These are phyloP conservation scores for Hygrocybe punicea DNA, from an alignment of 768 basidiomycete species.

Conservation along the genomic window DNA sequence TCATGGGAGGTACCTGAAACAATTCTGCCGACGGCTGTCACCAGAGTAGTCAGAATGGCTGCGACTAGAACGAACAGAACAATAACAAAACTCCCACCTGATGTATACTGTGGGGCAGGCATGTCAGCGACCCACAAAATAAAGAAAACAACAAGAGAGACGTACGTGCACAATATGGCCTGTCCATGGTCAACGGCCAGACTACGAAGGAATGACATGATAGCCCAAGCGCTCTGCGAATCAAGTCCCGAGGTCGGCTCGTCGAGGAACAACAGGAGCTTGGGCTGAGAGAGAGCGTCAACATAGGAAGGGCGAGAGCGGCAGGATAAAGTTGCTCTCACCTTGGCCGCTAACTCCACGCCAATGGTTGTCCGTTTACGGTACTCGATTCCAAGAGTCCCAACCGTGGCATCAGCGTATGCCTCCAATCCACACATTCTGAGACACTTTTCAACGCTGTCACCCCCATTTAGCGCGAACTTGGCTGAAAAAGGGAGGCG, in stretches of 20 bases:
- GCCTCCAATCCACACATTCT: slow-evolving; percentile 62
- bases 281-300: slow-evolving; percentile 46
- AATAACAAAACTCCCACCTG: too few relatives aligned
- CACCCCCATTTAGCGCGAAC: slow-evolving; percentile 9
- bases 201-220: slow-evolving; percentile 67
- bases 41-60: slow-evolving; percentile 37
- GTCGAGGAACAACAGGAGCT: slow-evolving; percentile 78
- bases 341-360: slow-evolving; percentile 66
- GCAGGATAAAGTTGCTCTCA: slow-evolving; percentile 31
- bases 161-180: slow-evolving; percentile 85
- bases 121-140: background rate
- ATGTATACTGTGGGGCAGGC: too few relatives aligned
- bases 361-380: slow-evolving; percentile 58
- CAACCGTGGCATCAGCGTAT: slow-evolving; percentile 61
- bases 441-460: slow-evolving; percentile 47
- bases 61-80: background rate
- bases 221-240: slow-evolving; percentile 84
- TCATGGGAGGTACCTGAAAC: slow-evolving; percentile 50
- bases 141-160: slow-evolving; percentile 5
- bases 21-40: slow-evolving; percentile 78
- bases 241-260: slow-evolving; percentile 88
- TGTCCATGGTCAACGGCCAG: slow-evolving; percentile 74
- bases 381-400: slow-evolving; percentile 49
- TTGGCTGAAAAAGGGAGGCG: background rate
- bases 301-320: background rate